Conservation (phyloP, 2,329 filamentous ascomycete species). For the Apiospora sp. region DNA sequence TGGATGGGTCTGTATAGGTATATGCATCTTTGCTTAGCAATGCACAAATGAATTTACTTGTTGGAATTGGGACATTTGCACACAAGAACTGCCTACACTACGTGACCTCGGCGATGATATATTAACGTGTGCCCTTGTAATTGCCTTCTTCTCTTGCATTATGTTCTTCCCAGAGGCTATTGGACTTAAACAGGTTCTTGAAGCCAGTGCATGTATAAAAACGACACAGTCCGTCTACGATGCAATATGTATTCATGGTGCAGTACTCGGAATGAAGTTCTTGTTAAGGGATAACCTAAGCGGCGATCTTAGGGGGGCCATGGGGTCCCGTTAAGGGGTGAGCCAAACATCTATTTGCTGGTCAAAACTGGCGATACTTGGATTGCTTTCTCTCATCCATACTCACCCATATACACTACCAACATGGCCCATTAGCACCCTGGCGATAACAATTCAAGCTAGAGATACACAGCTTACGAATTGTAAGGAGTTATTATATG, state of each 20-base stretch:
- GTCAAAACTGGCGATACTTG: not conserved
- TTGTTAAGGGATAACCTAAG: not conserved
- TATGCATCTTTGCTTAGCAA: constrained; percentile 17
- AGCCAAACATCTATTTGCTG: not conserved
- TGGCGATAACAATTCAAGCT: no score
- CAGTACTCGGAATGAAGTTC: no score
- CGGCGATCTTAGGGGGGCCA: not conserved
- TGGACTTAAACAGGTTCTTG: no score
- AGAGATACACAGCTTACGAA: not conserved
- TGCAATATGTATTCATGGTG: no score
- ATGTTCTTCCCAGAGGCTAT: no score
- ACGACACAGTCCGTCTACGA: no score
- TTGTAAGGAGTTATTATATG: not conserved
- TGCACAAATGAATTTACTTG: constrained; percentile 13
- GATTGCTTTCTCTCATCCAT: not conserved
- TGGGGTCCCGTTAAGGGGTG: not conserved
- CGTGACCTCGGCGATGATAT: not conserved
- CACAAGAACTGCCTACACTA: not conserved
- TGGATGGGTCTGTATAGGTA: constrained; percentile 20
- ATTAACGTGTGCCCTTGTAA: no score
- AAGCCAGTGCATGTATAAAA: no score
- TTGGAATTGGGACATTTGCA: not conserved
- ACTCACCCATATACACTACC: not conserved
- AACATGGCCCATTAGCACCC: not conserved
- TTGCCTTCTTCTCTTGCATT: no score